Evolutionary conservation across 768 basidiomycete genomes (phyloP), one percentile per base, ranked within the genome.

Genomic region (Podaxis carcinomalis): DNA sequence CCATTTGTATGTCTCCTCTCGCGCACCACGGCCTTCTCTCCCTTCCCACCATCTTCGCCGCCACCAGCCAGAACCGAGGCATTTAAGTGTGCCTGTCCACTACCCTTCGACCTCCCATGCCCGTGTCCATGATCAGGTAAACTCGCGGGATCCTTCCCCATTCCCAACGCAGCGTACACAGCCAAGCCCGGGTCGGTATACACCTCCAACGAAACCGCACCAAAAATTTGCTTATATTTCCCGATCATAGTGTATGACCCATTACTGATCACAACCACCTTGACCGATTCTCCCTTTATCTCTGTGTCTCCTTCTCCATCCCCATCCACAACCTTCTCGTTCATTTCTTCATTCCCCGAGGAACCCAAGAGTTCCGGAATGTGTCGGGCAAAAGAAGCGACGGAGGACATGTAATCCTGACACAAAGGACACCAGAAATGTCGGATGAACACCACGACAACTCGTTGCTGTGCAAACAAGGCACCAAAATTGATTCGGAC

Each of bases 341-440:
- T 65, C 19, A 50, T 57, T 46, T 62, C 63, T 16, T 77, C 63
- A 23, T 62, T 52, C 42, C 42, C 14, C 42, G 42, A 16, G 42
- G 19, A 44, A 21, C 37, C 54, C 42, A 44, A 56, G 21, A 52
- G 37, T 5, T 32, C 47, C 21, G 57, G 57, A 14, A 54, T 39
- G n/a, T 39, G 86, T 70, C 77, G 55, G 69, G 76, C 73, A 76
- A 66, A 66, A n/a, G 69, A 71, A 64, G 68, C 74, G 64, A 92
- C 79, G 36, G 85, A 87, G 44, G 83, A 78, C 80, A 95, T 85
- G 71, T 95, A 97, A 71, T 96, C 93, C 68, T 93, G 92, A 71
- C 91, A 93, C 11, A 86, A 73, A 0, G 90, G 88, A 68, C 93
- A 95, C 90, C 87, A 91, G 74, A 94, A 94, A 72, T 93, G 91